phyloP scores from a whole-genome alignment of 2,329 filamentous ascomycete genomes.

The Orbilia blumenaviensis region DNA sequence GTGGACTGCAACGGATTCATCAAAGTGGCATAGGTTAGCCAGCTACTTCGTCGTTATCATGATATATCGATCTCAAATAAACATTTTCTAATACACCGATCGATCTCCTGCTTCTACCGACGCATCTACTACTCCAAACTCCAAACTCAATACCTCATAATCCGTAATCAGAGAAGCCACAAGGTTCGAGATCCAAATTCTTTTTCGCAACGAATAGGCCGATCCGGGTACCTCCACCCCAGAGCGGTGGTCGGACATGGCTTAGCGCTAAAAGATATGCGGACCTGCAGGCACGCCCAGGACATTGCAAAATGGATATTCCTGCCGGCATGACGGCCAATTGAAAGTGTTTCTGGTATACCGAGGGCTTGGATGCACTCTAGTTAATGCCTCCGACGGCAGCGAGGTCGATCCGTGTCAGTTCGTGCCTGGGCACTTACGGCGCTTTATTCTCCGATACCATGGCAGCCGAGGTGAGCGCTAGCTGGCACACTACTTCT shows the following conservation, averaged over 20 bases:
- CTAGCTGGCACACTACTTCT: background rate
- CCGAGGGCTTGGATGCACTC: background rate
- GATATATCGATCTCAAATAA: too few relatives aligned
- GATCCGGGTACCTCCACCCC: background rate
- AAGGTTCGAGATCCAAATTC: background rate
- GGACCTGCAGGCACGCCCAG: background rate
- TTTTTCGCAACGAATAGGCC: background rate
- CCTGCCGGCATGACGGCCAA: background rate
- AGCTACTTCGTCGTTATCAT: too few relatives aligned
- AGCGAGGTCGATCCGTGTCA: background rate
- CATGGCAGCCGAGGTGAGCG: background rate
- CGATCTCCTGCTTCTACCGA: too few relatives aligned
- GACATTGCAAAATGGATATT: background rate
- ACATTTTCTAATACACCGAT: too few relatives aligned
- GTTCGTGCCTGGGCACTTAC: background rate
- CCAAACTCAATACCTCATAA: background rate
- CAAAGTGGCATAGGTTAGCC: too few relatives aligned
- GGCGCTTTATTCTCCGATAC: background rate
- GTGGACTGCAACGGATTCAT: too few relatives aligned
- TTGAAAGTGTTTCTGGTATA: background rate
- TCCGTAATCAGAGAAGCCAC: background rate
- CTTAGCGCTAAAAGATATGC: conserved; percentile 2
- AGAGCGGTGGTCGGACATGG: background rate
- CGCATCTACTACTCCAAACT: too few relatives aligned
- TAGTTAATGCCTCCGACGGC: background rate